phyloP scores from a whole-genome alignment of 2,329 filamentous ascomycete genomes.

The Ambrosiella cleistominuta region DNA sequence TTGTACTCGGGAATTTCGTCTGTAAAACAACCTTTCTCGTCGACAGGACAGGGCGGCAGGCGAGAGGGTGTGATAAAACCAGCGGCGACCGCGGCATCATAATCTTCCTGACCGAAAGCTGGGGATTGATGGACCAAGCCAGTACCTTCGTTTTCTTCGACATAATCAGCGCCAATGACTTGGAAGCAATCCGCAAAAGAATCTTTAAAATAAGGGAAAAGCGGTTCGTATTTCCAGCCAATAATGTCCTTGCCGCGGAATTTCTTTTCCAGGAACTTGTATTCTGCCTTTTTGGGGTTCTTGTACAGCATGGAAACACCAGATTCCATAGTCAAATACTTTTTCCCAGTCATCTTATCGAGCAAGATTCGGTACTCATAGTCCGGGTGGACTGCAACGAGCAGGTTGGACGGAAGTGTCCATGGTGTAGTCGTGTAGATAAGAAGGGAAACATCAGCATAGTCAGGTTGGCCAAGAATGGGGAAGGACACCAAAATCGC shows the following conservation, averaged over 20 bases:
- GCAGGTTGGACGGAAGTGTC: slow-evolving; percentile 64
- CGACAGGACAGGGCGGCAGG: slow-evolving; percentile 52
- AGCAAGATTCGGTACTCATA: slow-evolving; percentile 64
- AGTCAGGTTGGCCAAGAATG: slow-evolving; percentile 42
- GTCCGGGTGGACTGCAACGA: slow-evolving; percentile 53
- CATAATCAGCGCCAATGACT: slow-evolving; percentile 51
- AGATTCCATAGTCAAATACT: slow-evolving; percentile 52
- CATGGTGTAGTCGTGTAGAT: slow-evolving; percentile 53
- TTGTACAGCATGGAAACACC: slow-evolving; percentile 55
- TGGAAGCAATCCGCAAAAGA: slow-evolving; percentile 54
- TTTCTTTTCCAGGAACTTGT: slow-evolving; percentile 43
- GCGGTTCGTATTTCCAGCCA: slow-evolving; percentile 54
- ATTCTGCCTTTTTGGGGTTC: slow-evolving; percentile 61
- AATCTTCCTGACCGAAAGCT: slow-evolving; percentile 64
- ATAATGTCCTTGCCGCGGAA: slow-evolving; percentile 51
- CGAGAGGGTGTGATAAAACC: slow-evolving; percentile 47
- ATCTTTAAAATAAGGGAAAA: slow-evolving; percentile 55
- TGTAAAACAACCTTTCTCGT: slow-evolving; percentile 27
- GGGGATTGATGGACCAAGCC: slow-evolving; percentile 61
- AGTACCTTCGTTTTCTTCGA: slow-evolving; percentile 55
- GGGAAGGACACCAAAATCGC: slow-evolving; percentile 57
- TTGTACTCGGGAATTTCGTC: slow-evolving; percentile 16
- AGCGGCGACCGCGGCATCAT: slow-evolving; percentile 44
- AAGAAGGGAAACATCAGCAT: slow-evolving; percentile 39
- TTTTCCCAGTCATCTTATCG: slow-evolving; percentile 46